A percentile compares a stretch with the other conserved stretches of the same genome.
phyloP scores from a whole-genome alignment of 805 yeast genomes.

The Wickerhamiella australiensis region DNA sequence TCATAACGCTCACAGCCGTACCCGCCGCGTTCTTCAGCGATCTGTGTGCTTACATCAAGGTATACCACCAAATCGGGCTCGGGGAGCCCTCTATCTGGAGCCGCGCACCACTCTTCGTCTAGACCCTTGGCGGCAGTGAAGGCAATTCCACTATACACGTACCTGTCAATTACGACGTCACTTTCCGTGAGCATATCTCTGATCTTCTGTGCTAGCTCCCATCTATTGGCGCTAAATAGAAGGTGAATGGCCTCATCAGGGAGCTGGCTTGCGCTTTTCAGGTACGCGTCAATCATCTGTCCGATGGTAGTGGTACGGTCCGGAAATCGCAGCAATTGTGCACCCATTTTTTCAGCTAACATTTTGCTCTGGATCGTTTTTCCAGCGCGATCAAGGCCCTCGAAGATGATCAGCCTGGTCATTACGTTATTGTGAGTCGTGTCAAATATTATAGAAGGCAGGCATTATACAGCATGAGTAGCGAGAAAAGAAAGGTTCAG shows the following conservation, averaged over 20 bases:
- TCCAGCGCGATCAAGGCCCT: conserved; percentile 92
- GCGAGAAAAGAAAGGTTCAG: too few species aligned
- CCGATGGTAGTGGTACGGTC: conserved; percentile 80
- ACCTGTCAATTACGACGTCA: conserved; percentile 66
- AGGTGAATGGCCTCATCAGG: conserved; percentile 78
- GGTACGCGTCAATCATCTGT: conserved; percentile 56
- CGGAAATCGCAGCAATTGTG: conserved; percentile 64
- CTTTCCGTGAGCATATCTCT: conserved; percentile 39
- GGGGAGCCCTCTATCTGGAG: conserved; percentile 76
- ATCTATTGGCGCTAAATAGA: conserved; percentile 82
- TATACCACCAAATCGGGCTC: conserved; percentile 77
- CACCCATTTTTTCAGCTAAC: conserved; percentile 30
- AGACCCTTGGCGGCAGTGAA: conserved; percentile 78
- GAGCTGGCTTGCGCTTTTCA: conserved; percentile 38
- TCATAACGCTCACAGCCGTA: conserved; percentile 96
- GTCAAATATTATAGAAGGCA: conserved; percentile 9
- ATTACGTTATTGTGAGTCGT: conserved; percentile 31
- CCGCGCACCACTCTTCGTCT: conserved; percentile 62
- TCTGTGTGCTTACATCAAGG: conserved; percentile 44
- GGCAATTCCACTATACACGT: conserved; percentile 86
- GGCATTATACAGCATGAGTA: too few species aligned
- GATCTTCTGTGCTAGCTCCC: conserved; percentile 61
- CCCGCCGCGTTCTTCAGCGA: conserved; percentile 46
- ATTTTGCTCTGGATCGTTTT: conserved; percentile 68
- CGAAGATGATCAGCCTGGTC: conserved; percentile 70